These are phyloP conservation scores for Serendipita vermifera DNA, from an alignment of 768 basidiomycete species.

Conservation along the genomic window DNA sequence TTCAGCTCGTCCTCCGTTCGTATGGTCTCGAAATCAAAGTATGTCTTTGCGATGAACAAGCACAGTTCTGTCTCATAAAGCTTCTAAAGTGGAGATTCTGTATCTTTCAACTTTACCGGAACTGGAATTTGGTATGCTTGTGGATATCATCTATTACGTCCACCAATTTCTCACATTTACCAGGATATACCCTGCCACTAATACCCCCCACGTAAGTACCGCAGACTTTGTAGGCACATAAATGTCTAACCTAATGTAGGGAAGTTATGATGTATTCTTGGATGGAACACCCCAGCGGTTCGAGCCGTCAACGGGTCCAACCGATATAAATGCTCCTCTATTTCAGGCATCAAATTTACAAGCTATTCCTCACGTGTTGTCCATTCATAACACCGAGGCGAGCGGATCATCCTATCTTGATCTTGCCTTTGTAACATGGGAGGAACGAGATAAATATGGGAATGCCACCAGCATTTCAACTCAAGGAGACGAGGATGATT, in stretches of 20 bases:
- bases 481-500: background rate
- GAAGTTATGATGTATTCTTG: background rate
- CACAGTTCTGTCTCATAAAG: no score
- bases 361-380: background rate
- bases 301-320: background rate
- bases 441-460: background rate
- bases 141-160: background rate
- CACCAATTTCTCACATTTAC: background rate
- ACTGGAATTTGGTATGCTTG: background rate
- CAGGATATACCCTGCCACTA: background rate
- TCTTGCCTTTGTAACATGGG: background rate
- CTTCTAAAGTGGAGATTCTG: slow-evolving; percentile 1
- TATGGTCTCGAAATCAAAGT: slow-evolving; percentile 1
- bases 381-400: background rate
- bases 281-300: slow-evolving; percentile 1
- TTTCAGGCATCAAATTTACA: background rate
- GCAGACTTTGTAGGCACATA: background rate
- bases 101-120: background rate
- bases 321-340: background rate
- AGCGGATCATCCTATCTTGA: background rate
- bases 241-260: background rate
- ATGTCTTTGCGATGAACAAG: background rate
- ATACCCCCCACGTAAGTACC: background rate
- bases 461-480: background rate
- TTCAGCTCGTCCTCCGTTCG: background rate